phyloP scores from a whole-genome alignment of 495 filamentous ascomycete genomes.

The Xylaria telfairii region DNA sequence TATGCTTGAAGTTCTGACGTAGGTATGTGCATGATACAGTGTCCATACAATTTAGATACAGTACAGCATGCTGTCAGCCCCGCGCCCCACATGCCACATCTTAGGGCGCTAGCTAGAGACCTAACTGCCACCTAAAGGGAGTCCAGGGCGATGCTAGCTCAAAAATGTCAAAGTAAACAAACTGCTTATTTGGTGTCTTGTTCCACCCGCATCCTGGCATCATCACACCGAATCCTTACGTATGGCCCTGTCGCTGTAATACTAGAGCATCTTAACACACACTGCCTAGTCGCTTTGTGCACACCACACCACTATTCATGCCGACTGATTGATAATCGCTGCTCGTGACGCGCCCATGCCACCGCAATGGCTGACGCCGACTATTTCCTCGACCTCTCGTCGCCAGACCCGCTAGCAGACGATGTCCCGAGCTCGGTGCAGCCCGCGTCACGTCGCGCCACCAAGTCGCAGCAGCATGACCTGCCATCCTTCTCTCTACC shows the following conservation, averaged over 20 bases:
- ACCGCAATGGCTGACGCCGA: conserved; percentile 32
- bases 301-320: conserved; percentile 16
- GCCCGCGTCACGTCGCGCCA: conserved; percentile 35
- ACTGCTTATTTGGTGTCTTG: conserved; percentile 37
- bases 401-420: conserved; percentile 56
- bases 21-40: too few relatives aligned
- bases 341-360: conserved; percentile 18
- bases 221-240: conserved; percentile 18
- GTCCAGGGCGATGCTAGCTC: conserved; percentile 29
- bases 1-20: too few relatives aligned
- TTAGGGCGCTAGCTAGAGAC: conserved; percentile 15
- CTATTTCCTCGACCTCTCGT: conserved; percentile 48
- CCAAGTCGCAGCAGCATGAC: conserved; percentile 35
- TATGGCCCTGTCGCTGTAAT: conserved; percentile 12
- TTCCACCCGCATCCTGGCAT: conserved; percentile 14
- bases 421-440: conserved; percentile 39
- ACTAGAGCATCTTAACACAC: conserved; percentile 7
- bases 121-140: background rate
- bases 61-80: background rate
- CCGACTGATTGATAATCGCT: conserved; percentile 3
- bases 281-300: background rate
- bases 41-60: too few relatives aligned
- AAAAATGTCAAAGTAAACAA: conserved; percentile 42
- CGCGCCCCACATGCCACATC: conserved; percentile 13
- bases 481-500: conserved; percentile 31